Conservation (phyloP, 495 filamentous ascomycete species). For the Tuber calosporum region DNA sequence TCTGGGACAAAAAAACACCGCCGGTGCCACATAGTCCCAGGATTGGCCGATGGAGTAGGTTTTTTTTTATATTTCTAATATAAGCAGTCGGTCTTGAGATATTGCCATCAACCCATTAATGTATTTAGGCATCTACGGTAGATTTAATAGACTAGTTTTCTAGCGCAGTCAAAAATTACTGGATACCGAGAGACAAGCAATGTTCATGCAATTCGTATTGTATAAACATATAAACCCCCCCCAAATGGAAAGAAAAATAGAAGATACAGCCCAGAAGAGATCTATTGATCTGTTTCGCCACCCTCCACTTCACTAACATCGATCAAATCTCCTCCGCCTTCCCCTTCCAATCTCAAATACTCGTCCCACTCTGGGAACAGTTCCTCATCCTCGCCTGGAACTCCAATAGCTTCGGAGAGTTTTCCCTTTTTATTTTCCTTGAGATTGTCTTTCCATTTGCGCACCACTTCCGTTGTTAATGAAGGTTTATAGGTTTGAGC, state of each 20-base stretch:
- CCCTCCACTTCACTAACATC: constrained; percentile 42
- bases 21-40: too few relatives aligned
- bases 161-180: neutral
- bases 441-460: constrained; percentile 69
- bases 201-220: neutral
- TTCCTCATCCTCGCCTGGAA: constrained; percentile 81
- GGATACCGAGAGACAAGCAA: neutral
- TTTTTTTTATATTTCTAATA: too few relatives aligned
- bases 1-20: too few relatives aligned
- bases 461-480: constrained; percentile 58
- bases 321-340: constrained; percentile 49
- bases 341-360: constrained; percentile 71
- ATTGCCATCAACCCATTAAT: neutral
- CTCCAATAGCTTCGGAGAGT: constrained; percentile 69
- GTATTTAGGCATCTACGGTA: neutral
- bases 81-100: neutral
- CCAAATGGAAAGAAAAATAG: neutral
- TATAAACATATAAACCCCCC: too few relatives aligned
- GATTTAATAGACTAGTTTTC: neutral
- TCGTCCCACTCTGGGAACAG: constrained; percentile 95
- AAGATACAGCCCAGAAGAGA: neutral
- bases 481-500: constrained; percentile 91
- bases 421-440: constrained; percentile 63
- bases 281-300: constrained; percentile 24
- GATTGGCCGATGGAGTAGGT: too few relatives aligned